These are phyloP conservation scores for Leucocoprinus leucothites DNA, from an alignment of 768 basidiomycete species.

Conservation along the genomic window DNA sequence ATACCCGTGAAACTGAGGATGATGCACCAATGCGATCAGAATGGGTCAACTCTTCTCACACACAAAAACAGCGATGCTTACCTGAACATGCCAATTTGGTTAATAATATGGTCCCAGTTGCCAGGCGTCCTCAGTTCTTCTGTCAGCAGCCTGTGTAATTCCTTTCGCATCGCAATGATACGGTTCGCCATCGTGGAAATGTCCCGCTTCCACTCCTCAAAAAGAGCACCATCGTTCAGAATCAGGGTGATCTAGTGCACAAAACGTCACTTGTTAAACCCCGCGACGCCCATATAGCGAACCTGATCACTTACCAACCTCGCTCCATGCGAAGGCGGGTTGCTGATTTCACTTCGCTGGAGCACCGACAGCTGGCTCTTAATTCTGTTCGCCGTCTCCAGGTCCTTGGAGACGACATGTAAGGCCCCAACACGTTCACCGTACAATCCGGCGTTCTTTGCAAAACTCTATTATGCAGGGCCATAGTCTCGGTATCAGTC, in stretches of 20 bases:
- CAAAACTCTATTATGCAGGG: constrained; percentile 68
- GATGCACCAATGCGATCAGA: constrained; percentile 12
- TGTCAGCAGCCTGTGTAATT: constrained; percentile 70
- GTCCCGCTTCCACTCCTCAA: constrained; percentile 87
- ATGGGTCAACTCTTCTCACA: constrained; percentile 5
- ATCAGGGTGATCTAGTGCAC: constrained; percentile 87
- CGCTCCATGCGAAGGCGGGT: constrained; percentile 90
- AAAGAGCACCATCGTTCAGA: constrained; percentile 68
- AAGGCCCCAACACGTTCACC: constrained; percentile 94
- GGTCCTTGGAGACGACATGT: constrained; percentile 66
- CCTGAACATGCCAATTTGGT: constrained; percentile 99
- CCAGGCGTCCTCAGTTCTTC: constrained; percentile 85
- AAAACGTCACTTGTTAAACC: constrained; percentile 11
- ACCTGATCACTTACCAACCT: constrained; percentile 59
- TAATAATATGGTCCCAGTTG: constrained; percentile 92
- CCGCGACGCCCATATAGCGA: not conserved
- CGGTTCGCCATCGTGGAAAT: constrained; percentile 90
- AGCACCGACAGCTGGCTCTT: constrained; percentile 90
- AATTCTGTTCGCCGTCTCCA: constrained; percentile 68
- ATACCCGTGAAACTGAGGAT: constrained; percentile 77
- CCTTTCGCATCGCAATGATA: constrained; percentile 88
- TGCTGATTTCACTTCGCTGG: constrained; percentile 93
- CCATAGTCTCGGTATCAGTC: too few relatives aligned
- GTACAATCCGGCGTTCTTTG: constrained; percentile 95
- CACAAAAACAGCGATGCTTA: constrained; percentile 25